Evolutionary conservation across 2,329 filamentous ascomycete species (phyloP), one percentile per base, ranked within the genome.

Genomic region (Aotearoamyces nothofagi): DNA sequence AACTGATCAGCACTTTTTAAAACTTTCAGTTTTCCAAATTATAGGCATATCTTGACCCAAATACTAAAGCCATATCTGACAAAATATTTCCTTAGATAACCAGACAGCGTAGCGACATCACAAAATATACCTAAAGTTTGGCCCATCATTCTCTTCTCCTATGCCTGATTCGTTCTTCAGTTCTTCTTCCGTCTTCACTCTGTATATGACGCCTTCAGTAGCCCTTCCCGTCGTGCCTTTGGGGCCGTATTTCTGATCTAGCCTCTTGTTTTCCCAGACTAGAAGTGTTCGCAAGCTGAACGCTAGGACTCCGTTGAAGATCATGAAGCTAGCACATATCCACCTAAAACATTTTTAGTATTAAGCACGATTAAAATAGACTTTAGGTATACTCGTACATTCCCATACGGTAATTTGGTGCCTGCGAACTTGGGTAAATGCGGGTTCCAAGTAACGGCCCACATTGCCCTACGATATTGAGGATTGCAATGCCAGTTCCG

Each of bases 401-500:
- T 0, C 75, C 74, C 2, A 65, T 69, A 2, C 55, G 46, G 3
- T 58, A 51, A 32, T 65, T 67, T 4, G 57, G 57, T 1, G 55
- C 56, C 0, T 57, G 57, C 8, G 11, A 32, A 9, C 5, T 23
- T 1, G 72, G 73, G 38, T 77, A 80, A 6, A 78, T 41, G 26
- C 71, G 63, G 3, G 72, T 78, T 4, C 73, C 74, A 5, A 78
- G 47, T 9, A 77, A 51, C 2, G 72, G 69, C 0, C 70, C 69
- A 35, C 66, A 65, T 45, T 77, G 78, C 0, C 75, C 77, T 23
- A 81, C 56, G 39, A 77, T 52, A 42, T 78, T 78, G 26, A 74
- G 54, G n/a, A 80, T 60, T 6, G 74, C 68, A 29, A 81, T 74
- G 4, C 64, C 64, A 2, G 66, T 65, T 4, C 76, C 77, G 2